phyloP scores from a whole-genome alignment of 2,329 filamentous ascomycete genomes.

The Ophiostoma fasciatum region DNA sequence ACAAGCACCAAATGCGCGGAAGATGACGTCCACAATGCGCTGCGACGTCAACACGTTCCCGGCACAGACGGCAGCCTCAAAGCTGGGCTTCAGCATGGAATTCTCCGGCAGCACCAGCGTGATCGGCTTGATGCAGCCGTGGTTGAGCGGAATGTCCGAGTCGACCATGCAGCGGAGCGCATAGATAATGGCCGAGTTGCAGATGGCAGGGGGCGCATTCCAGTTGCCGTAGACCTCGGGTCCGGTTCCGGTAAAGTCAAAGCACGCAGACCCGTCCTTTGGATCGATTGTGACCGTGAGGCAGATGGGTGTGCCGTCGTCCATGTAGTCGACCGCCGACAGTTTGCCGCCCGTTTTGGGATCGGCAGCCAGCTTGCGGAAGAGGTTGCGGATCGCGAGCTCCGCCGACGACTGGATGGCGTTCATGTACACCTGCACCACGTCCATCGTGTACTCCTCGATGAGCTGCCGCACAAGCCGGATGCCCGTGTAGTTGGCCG shows the following conservation, averaged over 20 bases:
- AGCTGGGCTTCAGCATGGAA: conserved; percentile 18
- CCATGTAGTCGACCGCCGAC: conserved; percentile 19
- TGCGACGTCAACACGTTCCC: conserved; percentile 22
- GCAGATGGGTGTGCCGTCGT: conserved; percentile 20
- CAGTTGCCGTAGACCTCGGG: conserved; percentile 45
- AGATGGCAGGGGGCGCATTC: conserved; percentile 5
- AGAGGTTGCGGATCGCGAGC: conserved; percentile 17
- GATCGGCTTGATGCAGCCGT: conserved; percentile 22
- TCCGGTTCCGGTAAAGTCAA: conserved; percentile 57
- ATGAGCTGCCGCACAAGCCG: conserved; percentile 18
- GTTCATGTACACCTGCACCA: conserved; percentile 24
- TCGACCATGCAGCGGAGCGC: conserved; percentile 20
- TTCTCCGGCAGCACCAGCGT: conserved; percentile 18
- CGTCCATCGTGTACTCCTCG: conserved; percentile 17
- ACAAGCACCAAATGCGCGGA: conserved; percentile 19
- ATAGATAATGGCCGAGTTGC: conserved; percentile 21
- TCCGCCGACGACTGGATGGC: conserved; percentile 27
- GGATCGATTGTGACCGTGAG: conserved; percentile 17
- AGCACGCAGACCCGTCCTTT: conserved; percentile 52
- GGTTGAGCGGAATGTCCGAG: conserved; percentile 23
- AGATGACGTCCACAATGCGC: conserved; percentile 18
- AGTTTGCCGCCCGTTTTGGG: conserved; percentile 10
- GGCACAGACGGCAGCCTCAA: conserved; percentile 20
- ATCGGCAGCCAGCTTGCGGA: conserved; percentile 29
- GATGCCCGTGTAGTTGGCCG: conserved; percentile 26